Conservation (phyloP, 306 rosid genomes). For the Cicer arietinum region DNA sequence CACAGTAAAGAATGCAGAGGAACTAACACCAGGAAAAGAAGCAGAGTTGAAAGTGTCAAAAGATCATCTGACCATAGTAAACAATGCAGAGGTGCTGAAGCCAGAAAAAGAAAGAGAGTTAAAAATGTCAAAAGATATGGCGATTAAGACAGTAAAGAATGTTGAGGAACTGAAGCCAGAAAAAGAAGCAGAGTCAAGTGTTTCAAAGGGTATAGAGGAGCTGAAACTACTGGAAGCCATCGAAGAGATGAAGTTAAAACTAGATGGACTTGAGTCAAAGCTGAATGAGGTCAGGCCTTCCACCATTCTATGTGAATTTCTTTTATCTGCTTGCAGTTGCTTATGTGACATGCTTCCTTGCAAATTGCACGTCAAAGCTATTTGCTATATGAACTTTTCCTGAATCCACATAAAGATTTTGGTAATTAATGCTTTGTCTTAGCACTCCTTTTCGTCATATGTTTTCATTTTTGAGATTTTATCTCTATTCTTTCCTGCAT, state of each 20-base stretch:
- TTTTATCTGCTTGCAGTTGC: conserved; percentile 35
- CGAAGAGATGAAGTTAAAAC: conserved; percentile 77
- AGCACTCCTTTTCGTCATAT: conserved; percentile 18
- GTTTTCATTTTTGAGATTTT: conserved; percentile 16
- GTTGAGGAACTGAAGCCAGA: conserved; percentile 42
- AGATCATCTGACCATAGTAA: conserved; percentile 39
- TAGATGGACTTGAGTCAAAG: conserved; percentile 73
- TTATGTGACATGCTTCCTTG: conserved; percentile 25
- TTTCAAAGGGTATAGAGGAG: conserved; percentile 46
- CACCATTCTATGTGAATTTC: conserved; percentile 17
- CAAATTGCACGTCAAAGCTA: conserved; percentile 33
- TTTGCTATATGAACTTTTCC: conserved; percentile 17
- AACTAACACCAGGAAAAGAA: conserved; percentile 33
- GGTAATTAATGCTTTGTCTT: conserved; percentile 24
- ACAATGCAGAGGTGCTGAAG: conserved; percentile 34
- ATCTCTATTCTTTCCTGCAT: neutral
- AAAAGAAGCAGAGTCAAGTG: conserved; percentile 35
- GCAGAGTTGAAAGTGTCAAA: conserved; percentile 20
- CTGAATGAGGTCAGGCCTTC: conserved; percentile 73
- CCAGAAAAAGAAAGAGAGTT: conserved; percentile 42
- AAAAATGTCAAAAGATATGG: conserved; percentile 27
- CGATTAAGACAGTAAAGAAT: conserved; percentile 41
- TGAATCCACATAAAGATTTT: conserved; percentile 31
- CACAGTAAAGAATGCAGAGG: conserved; percentile 36
- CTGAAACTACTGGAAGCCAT: conserved; percentile 65